phyloP scores from a whole-genome alignment of 305 asterid genomes.

The Fraxinus sp. region DNA sequence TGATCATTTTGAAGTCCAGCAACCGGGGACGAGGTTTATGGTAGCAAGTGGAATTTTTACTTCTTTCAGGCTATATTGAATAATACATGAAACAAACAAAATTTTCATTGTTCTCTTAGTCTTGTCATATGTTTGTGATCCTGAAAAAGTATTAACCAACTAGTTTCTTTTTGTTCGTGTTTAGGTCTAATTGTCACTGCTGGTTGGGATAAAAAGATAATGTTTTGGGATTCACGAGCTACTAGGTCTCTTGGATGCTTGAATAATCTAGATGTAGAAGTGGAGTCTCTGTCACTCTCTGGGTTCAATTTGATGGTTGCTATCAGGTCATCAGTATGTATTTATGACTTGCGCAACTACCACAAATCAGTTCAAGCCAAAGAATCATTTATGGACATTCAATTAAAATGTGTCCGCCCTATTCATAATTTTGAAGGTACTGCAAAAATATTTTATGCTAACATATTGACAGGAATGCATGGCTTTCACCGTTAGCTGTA shows the following conservation, averaged over 20 bases:
- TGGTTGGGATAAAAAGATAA: constrained; percentile 79
- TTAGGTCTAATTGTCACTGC: constrained; percentile 68
- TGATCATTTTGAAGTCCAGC: not conserved
- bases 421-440: constrained; percentile 65
- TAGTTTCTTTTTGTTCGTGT: constrained; percentile 6
- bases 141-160: not conserved
- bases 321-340: constrained; percentile 51
- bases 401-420: constrained; percentile 70
- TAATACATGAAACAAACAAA: not conserved
- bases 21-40: not conserved
- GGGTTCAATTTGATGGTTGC: constrained; percentile 66
- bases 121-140: not conserved
- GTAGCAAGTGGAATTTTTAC: not conserved
- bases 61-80: not conserved
- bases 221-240: constrained; percentile 76
- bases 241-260: constrained; percentile 41
- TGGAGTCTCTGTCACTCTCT: constrained; percentile 67
- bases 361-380: constrained; percentile 36
- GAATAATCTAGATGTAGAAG: constrained; percentile 44
- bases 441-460: constrained; percentile 17
- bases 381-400: constrained; percentile 44
- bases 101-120: not conserved
- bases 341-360: constrained; percentile 67
- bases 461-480: constrained; percentile 12
- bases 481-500: constrained; percentile 1